These are phyloP conservation scores for Tylopilus subfusipes DNA, from an alignment of 768 basidiomycete species.

Conservation along the genomic window DNA sequence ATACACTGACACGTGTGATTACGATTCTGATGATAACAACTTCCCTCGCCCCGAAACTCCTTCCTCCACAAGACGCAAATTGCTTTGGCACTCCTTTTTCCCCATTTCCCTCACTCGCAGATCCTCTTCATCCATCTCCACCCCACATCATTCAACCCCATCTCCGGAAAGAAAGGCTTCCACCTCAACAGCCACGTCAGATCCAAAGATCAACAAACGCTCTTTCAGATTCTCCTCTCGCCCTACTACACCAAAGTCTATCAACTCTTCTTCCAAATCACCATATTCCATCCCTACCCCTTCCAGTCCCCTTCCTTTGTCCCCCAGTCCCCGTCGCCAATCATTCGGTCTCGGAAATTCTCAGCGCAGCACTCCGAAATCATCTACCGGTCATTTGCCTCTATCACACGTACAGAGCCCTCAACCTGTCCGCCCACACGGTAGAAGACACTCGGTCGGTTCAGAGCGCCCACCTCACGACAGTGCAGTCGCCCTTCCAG, in stretches of 20 bases:
- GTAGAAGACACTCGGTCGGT: slow-evolving; percentile 26
- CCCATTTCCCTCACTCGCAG: slow-evolving; percentile 29
- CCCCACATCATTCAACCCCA: slow-evolving; percentile 14
- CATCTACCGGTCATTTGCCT: slow-evolving; percentile 27
- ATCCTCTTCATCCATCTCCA: slow-evolving; percentile 21
- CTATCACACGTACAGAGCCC: slow-evolving; percentile 16
- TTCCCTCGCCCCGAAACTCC: slow-evolving; percentile 29
- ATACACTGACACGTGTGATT: slow-evolving; percentile 3
- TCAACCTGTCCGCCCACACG: slow-evolving; percentile 22
- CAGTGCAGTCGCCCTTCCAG: slow-evolving; percentile 32
- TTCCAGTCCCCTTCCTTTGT: slow-evolving; percentile 30
- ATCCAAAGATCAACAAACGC: slow-evolving; percentile 18
- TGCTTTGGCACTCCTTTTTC: slow-evolving; percentile 23
- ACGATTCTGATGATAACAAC: slow-evolving; percentile 20
- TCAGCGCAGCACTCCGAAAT: slow-evolving; percentile 29
- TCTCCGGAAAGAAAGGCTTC: slow-evolving; percentile 23
- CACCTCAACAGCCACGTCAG: slow-evolving; percentile 23
- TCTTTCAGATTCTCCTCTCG: slow-evolving; percentile 33
- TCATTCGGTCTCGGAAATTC: slow-evolving; percentile 30
- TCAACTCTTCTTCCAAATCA: slow-evolving; percentile 18
- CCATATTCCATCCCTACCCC: slow-evolving; percentile 27
- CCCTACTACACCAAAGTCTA: slow-evolving; percentile 29
- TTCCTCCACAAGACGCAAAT: slow-evolving; percentile 24
- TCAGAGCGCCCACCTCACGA: slow-evolving; percentile 32
- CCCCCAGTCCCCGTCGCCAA: slow-evolving; percentile 33